Percentiles rank a stretch among this genome's conserved stretches.
Conservation (phyloP, 352 stramenopile genomes). For the Phytophthora hybrid region DNA sequence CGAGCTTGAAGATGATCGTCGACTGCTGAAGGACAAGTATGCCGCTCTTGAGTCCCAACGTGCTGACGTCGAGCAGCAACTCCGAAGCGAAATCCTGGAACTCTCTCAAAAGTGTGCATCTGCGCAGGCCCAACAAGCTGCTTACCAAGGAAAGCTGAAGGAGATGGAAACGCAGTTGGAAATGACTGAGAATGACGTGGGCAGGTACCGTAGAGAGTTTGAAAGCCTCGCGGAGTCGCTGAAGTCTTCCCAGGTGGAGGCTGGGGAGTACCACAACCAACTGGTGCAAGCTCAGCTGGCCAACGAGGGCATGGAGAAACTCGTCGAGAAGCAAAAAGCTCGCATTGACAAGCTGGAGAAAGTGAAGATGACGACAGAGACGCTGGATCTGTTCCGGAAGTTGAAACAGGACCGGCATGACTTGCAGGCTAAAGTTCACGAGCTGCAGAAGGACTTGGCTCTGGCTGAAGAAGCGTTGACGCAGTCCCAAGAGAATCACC, state of each 20-base stretch:
- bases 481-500: conserved; percentile 9
- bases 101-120: conserved; percentile 38
- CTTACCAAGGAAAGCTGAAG: conserved; percentile 36
- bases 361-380: conserved; percentile 86
- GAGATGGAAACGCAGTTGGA: conserved; percentile 56
- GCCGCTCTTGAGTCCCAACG: conserved; percentile 40
- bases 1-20: conserved; percentile 42
- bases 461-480: conserved; percentile 30
- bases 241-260: conserved; percentile 65
- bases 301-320: conserved; percentile 55
- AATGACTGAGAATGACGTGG: conserved; percentile 61
- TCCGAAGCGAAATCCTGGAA: conserved; percentile 39
- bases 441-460: conserved; percentile 44
- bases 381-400: conserved; percentile 71
- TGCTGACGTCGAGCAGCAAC: conserved; percentile 39
- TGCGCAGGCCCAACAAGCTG: conserved; percentile 35
- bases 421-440: conserved; percentile 56
- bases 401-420: conserved; percentile 67
- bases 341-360: conserved; percentile 84
- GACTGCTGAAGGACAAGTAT: conserved; percentile 36
- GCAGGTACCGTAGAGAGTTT: conserved; percentile 53
- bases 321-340: conserved; percentile 62
- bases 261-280: conserved; percentile 59
- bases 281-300: conserved; percentile 47
- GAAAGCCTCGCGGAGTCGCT: conserved; percentile 62